phyloP scores from a whole-genome alignment of 2,329 filamentous ascomycete species.

The Lojkania enalia region DNA sequence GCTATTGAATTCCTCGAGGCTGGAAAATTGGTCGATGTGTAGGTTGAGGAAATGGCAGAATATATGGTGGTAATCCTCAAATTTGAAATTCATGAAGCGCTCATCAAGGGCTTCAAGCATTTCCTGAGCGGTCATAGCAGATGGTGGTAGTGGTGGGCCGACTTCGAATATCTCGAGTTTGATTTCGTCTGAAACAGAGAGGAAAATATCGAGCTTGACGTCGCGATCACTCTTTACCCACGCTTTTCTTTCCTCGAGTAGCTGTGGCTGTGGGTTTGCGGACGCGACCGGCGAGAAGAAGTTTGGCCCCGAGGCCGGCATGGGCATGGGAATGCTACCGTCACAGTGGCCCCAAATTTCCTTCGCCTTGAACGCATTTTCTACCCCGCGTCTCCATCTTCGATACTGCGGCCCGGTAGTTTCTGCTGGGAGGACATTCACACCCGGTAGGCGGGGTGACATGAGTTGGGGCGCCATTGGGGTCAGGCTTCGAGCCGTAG shows the following conservation, averaged over 20 bases:
- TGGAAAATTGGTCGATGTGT: conserved; percentile 39
- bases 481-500: no score
- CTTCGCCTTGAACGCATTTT: conserved; percentile 35
- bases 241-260: conserved; percentile 39
- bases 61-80: conserved; percentile 41
- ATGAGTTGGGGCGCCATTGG: conserved; percentile 17
- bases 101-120: conserved; percentile 38
- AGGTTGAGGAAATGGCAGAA: conserved; percentile 45
- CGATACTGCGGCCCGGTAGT: conserved; percentile 37
- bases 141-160: conserved; percentile 38
- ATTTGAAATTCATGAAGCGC: conserved; percentile 33
- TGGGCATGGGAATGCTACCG: conserved; percentile 37
- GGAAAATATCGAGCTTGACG: conserved; percentile 42
- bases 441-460: conserved; percentile 36
- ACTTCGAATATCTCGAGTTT: conserved; percentile 43
- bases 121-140: conserved; percentile 34
- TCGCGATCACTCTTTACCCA: conserved; percentile 43
- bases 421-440: conserved; percentile 27
- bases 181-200: conserved; percentile 41
- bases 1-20: conserved; percentile 38
- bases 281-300: conserved; percentile 22
- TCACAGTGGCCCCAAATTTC: conserved; percentile 40
- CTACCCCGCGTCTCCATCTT: conserved; percentile 38
- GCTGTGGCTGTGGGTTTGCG: conserved; percentile 30
- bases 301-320: conserved; percentile 33